Evolutionary conservation across 495 filamentous ascomycete genomes (phyloP).

Genomic region (Bacidia rubella): DNA sequence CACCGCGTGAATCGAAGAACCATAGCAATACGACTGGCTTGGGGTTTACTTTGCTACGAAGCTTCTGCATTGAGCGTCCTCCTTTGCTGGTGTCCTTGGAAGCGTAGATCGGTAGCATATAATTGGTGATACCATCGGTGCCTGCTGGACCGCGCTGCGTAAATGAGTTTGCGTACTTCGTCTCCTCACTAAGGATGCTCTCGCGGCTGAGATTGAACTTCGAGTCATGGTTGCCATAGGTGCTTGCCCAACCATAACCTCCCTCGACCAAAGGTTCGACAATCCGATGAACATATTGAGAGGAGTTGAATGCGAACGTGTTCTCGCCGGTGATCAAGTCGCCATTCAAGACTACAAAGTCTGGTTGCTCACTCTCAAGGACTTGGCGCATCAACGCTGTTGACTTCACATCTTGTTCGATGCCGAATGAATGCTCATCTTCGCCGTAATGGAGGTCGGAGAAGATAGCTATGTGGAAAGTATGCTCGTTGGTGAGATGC

Average conservation of each 20-base stretch:
- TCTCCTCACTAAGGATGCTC: constrained; percentile 42
- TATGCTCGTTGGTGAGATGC: constrained; percentile 22
- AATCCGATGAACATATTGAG: constrained; percentile 46
- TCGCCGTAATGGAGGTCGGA: constrained; percentile 60
- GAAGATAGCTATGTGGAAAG: constrained; percentile 45
- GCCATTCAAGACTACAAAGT: constrained; percentile 59
- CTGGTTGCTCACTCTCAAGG: constrained; percentile 39
- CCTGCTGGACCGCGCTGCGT: constrained; percentile 35
- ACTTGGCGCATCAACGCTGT: constrained; percentile 45
- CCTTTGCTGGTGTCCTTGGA: constrained; percentile 19
- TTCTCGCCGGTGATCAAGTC: constrained; percentile 63
- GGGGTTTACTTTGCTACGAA: not conserved
- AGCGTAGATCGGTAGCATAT: constrained; percentile 44
- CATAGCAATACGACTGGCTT: constrained; percentile 45
- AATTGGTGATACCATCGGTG: constrained; percentile 54
- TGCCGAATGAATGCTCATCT: constrained; percentile 25
- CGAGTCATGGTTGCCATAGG: constrained; percentile 66
- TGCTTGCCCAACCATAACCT: constrained; percentile 47
- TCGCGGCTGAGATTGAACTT: constrained; percentile 43
- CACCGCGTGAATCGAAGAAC: constrained; percentile 65
- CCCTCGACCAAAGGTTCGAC: constrained; percentile 41
- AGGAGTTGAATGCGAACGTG: constrained; percentile 42
- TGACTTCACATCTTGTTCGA: constrained; percentile 37
- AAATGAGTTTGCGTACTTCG: constrained; percentile 35
- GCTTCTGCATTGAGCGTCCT: not conserved